Percentiles rank a stretch among this genome's conserved stretches.
These are phyloP conservation scores for Solanum lycopersicoides DNA, from an alignment of 257 asterid genomes.

Conservation along the genomic window DNA sequence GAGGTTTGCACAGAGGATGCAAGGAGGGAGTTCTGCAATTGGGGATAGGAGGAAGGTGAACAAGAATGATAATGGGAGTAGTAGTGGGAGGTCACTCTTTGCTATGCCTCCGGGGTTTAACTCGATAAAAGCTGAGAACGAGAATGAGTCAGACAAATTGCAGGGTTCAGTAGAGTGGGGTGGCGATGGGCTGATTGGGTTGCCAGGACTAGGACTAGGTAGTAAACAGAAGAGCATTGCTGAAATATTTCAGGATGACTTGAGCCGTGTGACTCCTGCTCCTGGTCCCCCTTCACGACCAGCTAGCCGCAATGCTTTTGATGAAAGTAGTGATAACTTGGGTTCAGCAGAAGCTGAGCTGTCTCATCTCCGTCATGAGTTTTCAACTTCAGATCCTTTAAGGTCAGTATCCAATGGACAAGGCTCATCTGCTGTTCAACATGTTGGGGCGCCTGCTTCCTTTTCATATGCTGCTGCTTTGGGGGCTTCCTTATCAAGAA, in stretches of 20 bases:
- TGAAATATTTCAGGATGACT: slow-evolving; percentile 80
- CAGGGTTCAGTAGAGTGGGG: slow-evolving; percentile 78
- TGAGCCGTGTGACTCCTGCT: slow-evolving; percentile 39
- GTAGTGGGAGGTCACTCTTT: slow-evolving; percentile 53
- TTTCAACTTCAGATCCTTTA: slow-evolving; percentile 40
- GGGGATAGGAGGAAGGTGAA: slow-evolving; percentile 89
- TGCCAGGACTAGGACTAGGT: slow-evolving; percentile 74
- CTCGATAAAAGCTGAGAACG: slow-evolving; percentile 45
- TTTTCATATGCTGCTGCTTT: slow-evolving; percentile 88
- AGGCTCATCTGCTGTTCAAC: slow-evolving; percentile 43
- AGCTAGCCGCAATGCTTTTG: slow-evolving; percentile 69
- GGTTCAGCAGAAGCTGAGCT: slow-evolving; percentile 58
- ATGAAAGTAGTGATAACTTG: slow-evolving; percentile 36
- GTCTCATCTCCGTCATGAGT: slow-evolving; percentile 39
- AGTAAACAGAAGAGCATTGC: slow-evolving; percentile 77
- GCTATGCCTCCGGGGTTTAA: slow-evolving; percentile 65
- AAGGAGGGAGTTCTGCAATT: slow-evolving; percentile 73
- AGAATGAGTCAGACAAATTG: slow-evolving; percentile 34
- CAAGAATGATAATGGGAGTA: slow-evolving; percentile 46
- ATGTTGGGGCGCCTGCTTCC: slow-evolving; percentile 39
- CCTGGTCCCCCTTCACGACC: slow-evolving; percentile 79
- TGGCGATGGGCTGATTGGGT: slow-evolving; percentile 94
- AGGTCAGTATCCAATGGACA: slow-evolving; percentile 36
- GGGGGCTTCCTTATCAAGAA: slow-evolving; percentile 86
- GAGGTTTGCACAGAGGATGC: slow-evolving; percentile 79